Percentiles rank a stretch among this genome's conserved stretches.
These are phyloP conservation scores for Solanum chacoense DNA, from an alignment of 305 asterid species.

Conservation along the genomic window DNA sequence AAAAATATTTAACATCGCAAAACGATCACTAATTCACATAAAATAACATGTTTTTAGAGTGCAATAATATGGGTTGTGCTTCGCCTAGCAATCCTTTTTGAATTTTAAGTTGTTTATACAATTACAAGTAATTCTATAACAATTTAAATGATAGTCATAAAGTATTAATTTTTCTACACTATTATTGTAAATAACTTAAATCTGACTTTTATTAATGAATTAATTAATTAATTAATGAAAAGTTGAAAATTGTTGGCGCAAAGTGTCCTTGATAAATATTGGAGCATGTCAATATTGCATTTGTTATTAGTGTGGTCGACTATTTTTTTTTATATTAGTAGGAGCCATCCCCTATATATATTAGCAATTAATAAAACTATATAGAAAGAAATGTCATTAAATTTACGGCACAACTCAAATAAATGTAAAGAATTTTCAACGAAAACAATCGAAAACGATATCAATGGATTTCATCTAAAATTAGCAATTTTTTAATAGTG, in stretches of 20 bases:
- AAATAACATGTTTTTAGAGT: neutral
- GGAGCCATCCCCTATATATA: neutral
- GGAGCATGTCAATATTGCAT: neutral
- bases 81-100: neutral
- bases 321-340: neutral
- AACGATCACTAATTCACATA: neutral
- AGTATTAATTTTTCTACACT: neutral
- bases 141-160: neutral
- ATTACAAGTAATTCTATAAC: neutral
- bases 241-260: neutral
- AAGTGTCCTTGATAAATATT: neutral
- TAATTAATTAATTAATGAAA: neutral
- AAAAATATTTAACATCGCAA: neutral
- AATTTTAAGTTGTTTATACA: neutral
- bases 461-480: neutral
- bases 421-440: neutral
- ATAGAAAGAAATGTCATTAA: neutral
- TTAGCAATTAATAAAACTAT: neutral
- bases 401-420: neutral
- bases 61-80: neutral
- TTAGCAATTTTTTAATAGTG: neutral
- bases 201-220: neutral
- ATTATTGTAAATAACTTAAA: neutral
- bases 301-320: neutral
- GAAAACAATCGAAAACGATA: neutral